phyloP scores from a whole-genome alignment of 371 early-diverging fungal species.

The Conidiobolus incongruus region DNA sequence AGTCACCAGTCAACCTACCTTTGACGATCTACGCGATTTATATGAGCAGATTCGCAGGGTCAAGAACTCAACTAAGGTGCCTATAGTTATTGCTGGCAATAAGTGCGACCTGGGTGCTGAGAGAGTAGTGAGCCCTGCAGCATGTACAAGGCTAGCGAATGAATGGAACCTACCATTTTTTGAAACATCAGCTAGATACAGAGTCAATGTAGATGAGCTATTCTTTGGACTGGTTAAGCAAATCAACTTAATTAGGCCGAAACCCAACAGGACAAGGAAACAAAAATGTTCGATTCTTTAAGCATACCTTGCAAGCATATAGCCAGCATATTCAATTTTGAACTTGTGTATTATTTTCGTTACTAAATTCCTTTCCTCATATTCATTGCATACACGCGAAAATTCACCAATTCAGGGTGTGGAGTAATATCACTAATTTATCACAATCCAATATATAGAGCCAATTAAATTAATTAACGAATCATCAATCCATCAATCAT shows the following conservation, averaged over 20 bases:
- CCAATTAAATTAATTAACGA: no score
- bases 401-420: no score
- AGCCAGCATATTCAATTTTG: no score
- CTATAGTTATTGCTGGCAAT: slow-evolving; percentile 68
- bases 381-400: no score
- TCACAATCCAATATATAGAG: no score
- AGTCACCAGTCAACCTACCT: slow-evolving; percentile 60
- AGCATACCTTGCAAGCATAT: no score
- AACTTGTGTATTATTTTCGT: no score
- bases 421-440: no score
- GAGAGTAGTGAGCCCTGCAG: slow-evolving; percentile 39
- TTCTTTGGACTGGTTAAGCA: slow-evolving; percentile 33
- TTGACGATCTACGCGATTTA: slow-evolving; percentile 51
- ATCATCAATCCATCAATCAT: no score
- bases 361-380: no score
- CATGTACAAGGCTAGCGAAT: slow-evolving; percentile 31
- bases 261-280: no score
- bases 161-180: slow-evolving; percentile 52
- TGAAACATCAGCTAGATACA: slow-evolving; percentile 63
- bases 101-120: slow-evolving; percentile 69
- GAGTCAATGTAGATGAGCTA: slow-evolving; percentile 61
- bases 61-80: slow-evolving; percentile 60
- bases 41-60: slow-evolving; percentile 60
- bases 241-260: slow-evolving; percentile 15
- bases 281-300: no score